Evolutionary conservation across 169 alveolate species (phyloP), one percentile per base, ranked within the genome.

Genomic region (Ichthyophthirius multifiliis): DNA sequence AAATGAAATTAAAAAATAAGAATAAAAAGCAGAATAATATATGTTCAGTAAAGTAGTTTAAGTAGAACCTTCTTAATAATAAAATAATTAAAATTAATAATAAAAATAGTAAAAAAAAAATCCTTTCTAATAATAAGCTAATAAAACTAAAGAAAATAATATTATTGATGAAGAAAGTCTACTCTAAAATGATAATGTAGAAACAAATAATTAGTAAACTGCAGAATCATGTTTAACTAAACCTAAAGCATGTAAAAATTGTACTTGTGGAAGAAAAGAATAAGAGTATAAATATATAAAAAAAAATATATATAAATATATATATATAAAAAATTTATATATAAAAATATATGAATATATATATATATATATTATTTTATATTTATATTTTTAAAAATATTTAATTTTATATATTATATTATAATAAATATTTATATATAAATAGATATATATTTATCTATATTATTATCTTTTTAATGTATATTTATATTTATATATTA

Each of bases 221-320:
- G 76, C 41, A 13, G 86, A 73, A 55, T 39, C 73, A n/a, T 81
- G 86, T 73, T 75, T 82, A 4, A 34, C 82, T 37, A 79, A 79
- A 30, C 81, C 86, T 6, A 81, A 76, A 73, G 86, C 93, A 4
- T 90, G 95, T 73, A 91, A 83, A 20, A 90, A 90, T 63, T 90
- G 95, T 74, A 76, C 92, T 30, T 90, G 95, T 81, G 95, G 95
- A 44, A 77, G 89, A 79, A 85, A 84, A 65, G 93, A 86, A 82
- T 44, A 74, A 45, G 82, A 71, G 76, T 83, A 45, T 12, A 16
- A 27, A 31, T 41, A 20, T n/a, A 45, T 5, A 45, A 45, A 5
- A 45, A 45, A 45, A 45, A n/a, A 27, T 15, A 45, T 20, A 4
- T n/a, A 46, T 1, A 4, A 27, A 15, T 13, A 6, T 27, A 3